Evolutionary conservation across 2,329 filamentous ascomycete genomes (phyloP).

Genomic region (Verticillium nonalfalfae): DNA sequence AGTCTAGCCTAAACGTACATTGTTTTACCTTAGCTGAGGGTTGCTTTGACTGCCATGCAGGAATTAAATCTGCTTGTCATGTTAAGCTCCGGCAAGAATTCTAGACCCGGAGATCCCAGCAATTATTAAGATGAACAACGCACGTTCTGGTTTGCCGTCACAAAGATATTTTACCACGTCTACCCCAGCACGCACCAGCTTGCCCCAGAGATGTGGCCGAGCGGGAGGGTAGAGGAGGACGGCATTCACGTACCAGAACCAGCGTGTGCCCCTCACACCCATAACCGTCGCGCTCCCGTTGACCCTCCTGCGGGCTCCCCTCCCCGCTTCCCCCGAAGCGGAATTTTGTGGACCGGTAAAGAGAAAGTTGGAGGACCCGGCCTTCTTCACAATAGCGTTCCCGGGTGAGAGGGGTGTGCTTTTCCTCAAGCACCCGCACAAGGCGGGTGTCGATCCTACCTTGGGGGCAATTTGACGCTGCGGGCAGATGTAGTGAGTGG

Average conservation of each 20-base stretch:
- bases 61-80: no score
- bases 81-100: no score
- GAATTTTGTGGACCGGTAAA: background rate
- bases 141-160: no score
- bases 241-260: background rate
- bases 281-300: background rate
- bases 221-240: background rate
- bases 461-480: background rate
- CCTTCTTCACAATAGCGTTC: background rate
- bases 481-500: background rate
- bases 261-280: background rate
- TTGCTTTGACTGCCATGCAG: no score
- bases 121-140: no score
- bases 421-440: background rate
- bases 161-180: no score
- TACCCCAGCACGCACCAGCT: background rate
- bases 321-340: background rate
- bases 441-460: background rate
- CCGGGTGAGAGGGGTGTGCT: background rate
- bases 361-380: background rate
- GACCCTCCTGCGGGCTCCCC: background rate
- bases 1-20: no score
- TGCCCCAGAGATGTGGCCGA: background rate
- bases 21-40: no score
- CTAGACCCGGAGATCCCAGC: no score